Evolutionary conservation across 305 asterid genomes (phyloP), one percentile per base, ranked within the genome.

Genomic region (Fraxinus xanthoxyloides): DNA sequence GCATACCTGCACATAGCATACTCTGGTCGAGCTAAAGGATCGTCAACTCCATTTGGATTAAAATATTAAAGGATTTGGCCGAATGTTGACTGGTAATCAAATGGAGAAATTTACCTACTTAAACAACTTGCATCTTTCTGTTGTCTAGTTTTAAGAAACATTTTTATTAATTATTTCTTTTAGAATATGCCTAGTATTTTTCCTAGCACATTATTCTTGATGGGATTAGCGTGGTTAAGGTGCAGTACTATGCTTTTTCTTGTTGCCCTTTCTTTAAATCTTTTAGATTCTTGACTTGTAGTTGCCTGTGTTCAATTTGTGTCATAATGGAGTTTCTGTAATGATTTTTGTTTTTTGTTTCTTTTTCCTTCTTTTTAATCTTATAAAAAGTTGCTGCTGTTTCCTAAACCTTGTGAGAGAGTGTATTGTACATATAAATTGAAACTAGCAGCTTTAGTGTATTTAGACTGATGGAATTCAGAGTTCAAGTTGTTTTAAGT

Each of bases 141-240:
- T 81, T 81, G 83, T 78, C 76, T 82, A 84, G 86, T 77, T 82
- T 82, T 87, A 86, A 87, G 88, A 86, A 75, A 54, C 72, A 54
- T 78, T 80, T 79, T 77, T 86, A 81, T 83, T 81, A 32, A 86
- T 88, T 86, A 83, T 85, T 88, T 79, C 81, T 81, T 88, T 76
- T 79, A 82, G 87, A 80, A 67, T 31, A 56, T 75, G 63, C 80
- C 46, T 79, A 32, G 81, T 79, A 73, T 80, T 84, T 80, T 56
- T 79, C 84, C 85, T 82, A 76, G 84, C 85, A 84, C 86, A 81
- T 80, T 85, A 85, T 83, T 83, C 67, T 51, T 46, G 89, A 65
- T 65, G 19, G 36, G 73, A 77, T 80, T 85, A 78, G 87, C 80
- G 35, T 82, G 83, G 78, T 72, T 80, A 70, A 85, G 78, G 74